A percentile compares a stretch with the other conserved stretches of the same genome.
Evolutionary conservation across 139 green algal genomes (phyloP).

Genomic region (Penium margaritaceum): DNA sequence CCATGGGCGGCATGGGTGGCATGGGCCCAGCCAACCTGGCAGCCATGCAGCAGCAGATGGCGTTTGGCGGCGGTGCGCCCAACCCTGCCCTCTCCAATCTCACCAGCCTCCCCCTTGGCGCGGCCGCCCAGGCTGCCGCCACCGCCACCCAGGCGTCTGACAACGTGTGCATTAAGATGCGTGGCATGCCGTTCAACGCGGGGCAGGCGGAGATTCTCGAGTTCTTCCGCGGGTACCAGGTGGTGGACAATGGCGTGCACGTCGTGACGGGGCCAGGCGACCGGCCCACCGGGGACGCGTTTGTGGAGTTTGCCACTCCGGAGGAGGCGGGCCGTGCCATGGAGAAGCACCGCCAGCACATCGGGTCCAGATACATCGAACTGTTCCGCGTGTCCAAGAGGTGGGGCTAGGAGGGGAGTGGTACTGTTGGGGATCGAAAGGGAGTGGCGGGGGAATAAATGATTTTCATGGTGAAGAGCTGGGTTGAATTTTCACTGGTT

Average conservation of each 20-base stretch:
- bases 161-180: constrained; percentile 47
- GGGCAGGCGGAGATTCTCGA: constrained; percentile 43
- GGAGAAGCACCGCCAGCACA: constrained; percentile 34
- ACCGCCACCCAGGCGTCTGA: constrained; percentile 22
- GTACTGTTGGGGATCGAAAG: no score
- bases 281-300: constrained; percentile 50
- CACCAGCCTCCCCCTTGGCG: no score
- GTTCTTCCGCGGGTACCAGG: constrained; percentile 48
- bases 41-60: constrained; percentile 14
- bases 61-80: no score
- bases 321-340: constrained; percentile 51
- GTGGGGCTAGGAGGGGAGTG: no score
- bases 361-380: constrained; percentile 39
- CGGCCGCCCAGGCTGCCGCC: neutral
- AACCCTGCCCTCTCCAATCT: no score
- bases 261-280: constrained; percentile 31
- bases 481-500: no score
- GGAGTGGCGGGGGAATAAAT: no score
- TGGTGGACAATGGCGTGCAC: constrained; percentile 45
- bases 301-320: constrained; percentile 48
- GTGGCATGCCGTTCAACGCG: constrained; percentile 46
- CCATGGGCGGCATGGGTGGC: constrained; percentile 32
- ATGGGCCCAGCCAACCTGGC: constrained; percentile 1
- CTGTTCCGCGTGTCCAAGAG: constrained; percentile 41
- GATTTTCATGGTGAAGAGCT: no score